These are phyloP conservation scores for Ustilago hordei DNA, from an alignment of 1,284 basidiomycete genomes.

Conservation along the genomic window DNA sequence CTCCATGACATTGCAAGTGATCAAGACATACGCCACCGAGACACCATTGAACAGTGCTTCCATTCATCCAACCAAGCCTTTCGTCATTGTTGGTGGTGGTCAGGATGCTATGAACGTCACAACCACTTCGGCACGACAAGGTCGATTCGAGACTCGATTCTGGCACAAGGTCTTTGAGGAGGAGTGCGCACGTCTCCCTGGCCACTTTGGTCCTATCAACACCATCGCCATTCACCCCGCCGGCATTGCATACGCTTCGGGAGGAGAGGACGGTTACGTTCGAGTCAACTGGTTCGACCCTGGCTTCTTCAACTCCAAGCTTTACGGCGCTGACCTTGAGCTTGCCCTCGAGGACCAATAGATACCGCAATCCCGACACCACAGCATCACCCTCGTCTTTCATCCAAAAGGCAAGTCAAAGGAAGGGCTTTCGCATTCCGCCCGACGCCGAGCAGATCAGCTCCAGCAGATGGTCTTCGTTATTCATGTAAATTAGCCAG, in stretches of 20 bases:
- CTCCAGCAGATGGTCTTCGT: not conserved
- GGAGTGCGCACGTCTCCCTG: constrained; percentile 87
- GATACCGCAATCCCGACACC: constrained; percentile 1
- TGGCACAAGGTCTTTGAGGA: constrained; percentile 99
- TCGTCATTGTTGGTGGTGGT: constrained; percentile 84
- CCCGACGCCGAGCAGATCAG: constrained; percentile 7
- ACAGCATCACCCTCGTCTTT: not conserved
- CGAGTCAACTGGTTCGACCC: constrained; percentile 69
- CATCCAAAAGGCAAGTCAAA: constrained; percentile 13
- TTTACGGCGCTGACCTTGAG: constrained; percentile 67
- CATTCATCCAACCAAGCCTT: constrained; percentile 85
- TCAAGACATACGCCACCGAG: constrained; percentile 94
- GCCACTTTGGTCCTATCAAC: constrained; percentile 92
- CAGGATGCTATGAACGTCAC: constrained; percentile 99
- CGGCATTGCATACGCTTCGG: constrained; percentile 90
- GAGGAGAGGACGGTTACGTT: constrained; percentile 91
- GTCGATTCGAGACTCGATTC: constrained; percentile 97
- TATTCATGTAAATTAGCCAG: constrained; percentile 42
- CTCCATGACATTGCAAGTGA: constrained; percentile 84
- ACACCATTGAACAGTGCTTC: constrained; percentile 96
- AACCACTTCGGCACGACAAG: constrained; percentile 90
- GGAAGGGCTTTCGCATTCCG: constrained; percentile 2
- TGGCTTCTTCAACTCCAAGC: constrained; percentile 65
- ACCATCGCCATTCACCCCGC: constrained; percentile 94
- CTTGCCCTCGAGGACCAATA: constrained; percentile 66